Base-by-base conservation (phyloP, 2,329 filamentous ascomycete genomes). In the Neophaeococcomyces mojaviensis region DNA sequence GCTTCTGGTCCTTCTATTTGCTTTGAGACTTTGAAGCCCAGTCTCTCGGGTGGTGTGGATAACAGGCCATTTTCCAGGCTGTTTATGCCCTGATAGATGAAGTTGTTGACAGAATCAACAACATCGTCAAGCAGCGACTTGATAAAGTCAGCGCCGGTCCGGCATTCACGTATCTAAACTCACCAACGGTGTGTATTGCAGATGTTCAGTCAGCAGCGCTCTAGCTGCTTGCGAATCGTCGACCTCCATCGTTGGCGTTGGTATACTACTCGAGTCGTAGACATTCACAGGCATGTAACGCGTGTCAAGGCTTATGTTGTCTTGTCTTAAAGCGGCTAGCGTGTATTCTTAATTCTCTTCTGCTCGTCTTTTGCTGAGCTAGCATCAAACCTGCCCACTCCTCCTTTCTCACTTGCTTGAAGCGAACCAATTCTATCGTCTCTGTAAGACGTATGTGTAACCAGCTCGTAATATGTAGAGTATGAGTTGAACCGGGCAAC, bases 41-140 rank as follows among this genome's bases (percentile, higher is more conserved):
- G 78, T 12, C 79, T 75, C 20, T 82, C 73, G 0, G 89, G 85
- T 1, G 85, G 79, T 2, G 85, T 82, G 41, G 77, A 76, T 39
- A 87, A 73, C 16, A 98, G 80, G 1, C 87, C 86, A 46, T 81
- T 79, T 66, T 97, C 92, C 54, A 97, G 81, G 50, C 85, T 87
- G 59, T 87, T 86, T 59, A 95, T 82, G 44, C 88, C 89, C 64
- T 84, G 84, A 67, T 94, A 92, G 59, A 92, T 84, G 59, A 96
- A 79, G 60, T 90, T 86, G 71, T 97, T 98, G 65, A 96, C 81
- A 46, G 84, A 86, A 72, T 97, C 96, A 71, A 97, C 95, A 58
- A 97, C 89, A 68, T 97, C 90, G 78, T 98, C 92, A 61, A 98
- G 84, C 34, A 98, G 79, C 50, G 86, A 86, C 89, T 95, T 59